Percentiles rank a stretch among this genome's conserved stretches.
Evolutionary conservation across 148 eudicot genomes (phyloP).

Genomic region (Gaultheria prostrata): DNA sequence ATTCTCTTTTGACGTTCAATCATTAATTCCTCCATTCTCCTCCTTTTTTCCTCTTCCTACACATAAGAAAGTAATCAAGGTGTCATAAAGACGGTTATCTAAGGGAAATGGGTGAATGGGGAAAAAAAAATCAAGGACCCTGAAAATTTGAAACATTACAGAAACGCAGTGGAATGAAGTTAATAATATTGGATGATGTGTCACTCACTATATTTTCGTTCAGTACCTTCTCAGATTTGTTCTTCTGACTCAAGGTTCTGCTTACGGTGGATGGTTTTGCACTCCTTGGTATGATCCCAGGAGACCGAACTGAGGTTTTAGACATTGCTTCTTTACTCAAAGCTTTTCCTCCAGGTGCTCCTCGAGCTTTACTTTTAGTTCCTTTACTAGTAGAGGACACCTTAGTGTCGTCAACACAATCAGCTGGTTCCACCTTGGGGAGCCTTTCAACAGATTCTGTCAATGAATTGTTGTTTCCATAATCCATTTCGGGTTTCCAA

Average conservation of each 20-base stretch:
- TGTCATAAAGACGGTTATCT: not conserved
- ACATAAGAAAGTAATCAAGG: not conserved
- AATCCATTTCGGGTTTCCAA: constrained; percentile 71
- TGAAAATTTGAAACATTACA: not conserved
- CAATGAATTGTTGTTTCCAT: constrained; percentile 27
- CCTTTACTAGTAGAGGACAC: constrained; percentile 33
- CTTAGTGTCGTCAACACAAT: constrained; percentile 29
- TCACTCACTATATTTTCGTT: constrained; percentile 4
- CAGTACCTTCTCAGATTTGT: constrained; percentile 59
- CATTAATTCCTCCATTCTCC: constrained; percentile 59
- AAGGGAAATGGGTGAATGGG: not conserved
- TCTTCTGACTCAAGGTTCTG: constrained; percentile 40
- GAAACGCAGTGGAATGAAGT: not conserved
- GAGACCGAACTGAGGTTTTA: constrained; percentile 38
- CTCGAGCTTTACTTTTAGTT: constrained; percentile 25
- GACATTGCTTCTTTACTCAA: constrained; percentile 43
- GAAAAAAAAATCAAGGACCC: not conserved
- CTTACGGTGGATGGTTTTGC: constrained; percentile 42
- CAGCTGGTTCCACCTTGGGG: constrained; percentile 27
- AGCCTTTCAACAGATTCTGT: constrained; percentile 27
- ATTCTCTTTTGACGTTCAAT: constrained; percentile 66
- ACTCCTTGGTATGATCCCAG: constrained; percentile 33
- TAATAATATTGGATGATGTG: not conserved
- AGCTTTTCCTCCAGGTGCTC: constrained; percentile 36
- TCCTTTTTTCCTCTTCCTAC: constrained; percentile 73